phyloP scores from a whole-genome alignment of 306 rosid species.

The Quercus suber region DNA sequence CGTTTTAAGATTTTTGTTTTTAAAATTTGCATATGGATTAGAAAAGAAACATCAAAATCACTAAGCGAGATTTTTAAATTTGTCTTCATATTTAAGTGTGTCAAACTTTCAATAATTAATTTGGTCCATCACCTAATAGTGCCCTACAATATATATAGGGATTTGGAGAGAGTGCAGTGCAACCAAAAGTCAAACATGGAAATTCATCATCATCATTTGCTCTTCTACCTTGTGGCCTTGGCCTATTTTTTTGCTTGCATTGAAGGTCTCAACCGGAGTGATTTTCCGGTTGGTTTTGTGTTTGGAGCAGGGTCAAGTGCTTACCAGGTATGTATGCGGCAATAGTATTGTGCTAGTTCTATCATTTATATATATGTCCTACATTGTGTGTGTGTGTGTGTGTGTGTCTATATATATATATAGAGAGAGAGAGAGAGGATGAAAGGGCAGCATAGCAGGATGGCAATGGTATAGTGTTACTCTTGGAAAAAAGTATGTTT shows the following conservation, averaged over 20 bases:
- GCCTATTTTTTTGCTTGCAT: neutral
- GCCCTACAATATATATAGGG: neutral
- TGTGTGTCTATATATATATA: too few species aligned
- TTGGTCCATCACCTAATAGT: too few species aligned
- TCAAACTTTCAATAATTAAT: neutral
- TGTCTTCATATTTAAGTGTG: neutral
- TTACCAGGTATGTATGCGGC: constrained; percentile 14
- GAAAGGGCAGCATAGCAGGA: too few species aligned
- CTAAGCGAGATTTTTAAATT: too few species aligned
- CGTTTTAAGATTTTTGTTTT: too few species aligned
- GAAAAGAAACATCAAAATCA: too few species aligned
- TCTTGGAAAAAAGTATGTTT: neutral
- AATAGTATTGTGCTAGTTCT: too few species aligned
- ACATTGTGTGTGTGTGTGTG: too few species aligned
- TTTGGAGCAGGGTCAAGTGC: constrained; percentile 17
- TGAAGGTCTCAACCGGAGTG: neutral
- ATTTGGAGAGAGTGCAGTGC: neutral
- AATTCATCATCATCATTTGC: neutral
- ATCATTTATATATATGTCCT: neutral
- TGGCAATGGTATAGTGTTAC: too few species aligned
- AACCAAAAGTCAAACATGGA: neutral
- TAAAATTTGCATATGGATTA: too few species aligned
- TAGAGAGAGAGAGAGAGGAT: too few species aligned
- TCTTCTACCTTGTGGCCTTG: neutral
- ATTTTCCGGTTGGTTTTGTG: constrained; percentile 10